Conservation (phyloP, 2,329 filamentous ascomycete species). For the Gyromitra esculenta region DNA sequence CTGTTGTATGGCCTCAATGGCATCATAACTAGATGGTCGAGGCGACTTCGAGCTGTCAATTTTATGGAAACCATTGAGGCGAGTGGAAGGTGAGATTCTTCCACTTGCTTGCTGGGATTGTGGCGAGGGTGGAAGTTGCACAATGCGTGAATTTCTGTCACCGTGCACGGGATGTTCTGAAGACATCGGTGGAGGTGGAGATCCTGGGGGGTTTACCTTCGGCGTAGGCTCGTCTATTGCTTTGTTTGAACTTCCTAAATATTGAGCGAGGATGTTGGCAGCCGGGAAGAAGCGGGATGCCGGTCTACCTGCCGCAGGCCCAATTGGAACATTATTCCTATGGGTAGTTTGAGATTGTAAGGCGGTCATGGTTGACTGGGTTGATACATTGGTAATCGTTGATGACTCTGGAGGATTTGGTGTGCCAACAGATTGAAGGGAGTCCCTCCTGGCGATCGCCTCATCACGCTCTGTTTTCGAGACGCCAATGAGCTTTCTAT, state of each 20-base stretch:
- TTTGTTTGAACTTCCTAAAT: slow-evolving; percentile 37
- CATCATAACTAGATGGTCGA: slow-evolving; percentile 33
- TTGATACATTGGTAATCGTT: slow-evolving; percentile 10
- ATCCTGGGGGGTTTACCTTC: slow-evolving; percentile 41
- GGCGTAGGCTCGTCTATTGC: slow-evolving; percentile 7
- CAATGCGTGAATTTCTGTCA: slow-evolving; percentile 45
- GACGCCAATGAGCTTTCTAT: slow-evolving; percentile 42
- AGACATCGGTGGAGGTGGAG: slow-evolving; percentile 54
- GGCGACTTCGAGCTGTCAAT: slow-evolving; percentile 35
- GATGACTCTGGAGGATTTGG: slow-evolving; percentile 10
- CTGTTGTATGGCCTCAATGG: slow-evolving; percentile 48
- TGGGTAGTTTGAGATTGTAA: slow-evolving; percentile 24
- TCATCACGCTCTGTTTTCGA: slow-evolving; percentile 38
- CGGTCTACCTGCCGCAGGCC: slow-evolving; percentile 40
- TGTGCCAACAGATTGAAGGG: slow-evolving; percentile 14
- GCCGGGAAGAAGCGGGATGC: slow-evolving; percentile 50
- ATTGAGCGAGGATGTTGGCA: slow-evolving; percentile 44
- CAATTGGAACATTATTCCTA: slow-evolving; percentile 33
- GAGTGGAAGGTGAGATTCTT: slow-evolving; percentile 38
- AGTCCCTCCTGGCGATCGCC: slow-evolving; percentile 20
- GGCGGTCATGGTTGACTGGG: slow-evolving; percentile 11
- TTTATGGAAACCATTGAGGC: slow-evolving; percentile 32
- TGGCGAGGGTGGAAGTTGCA: slow-evolving; percentile 49
- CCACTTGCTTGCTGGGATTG: slow-evolving; percentile 35
- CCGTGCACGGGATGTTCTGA: slow-evolving; percentile 54